phyloP scores from a whole-genome alignment of 2,329 filamentous ascomycete genomes.

The Diaporthe velutina region DNA sequence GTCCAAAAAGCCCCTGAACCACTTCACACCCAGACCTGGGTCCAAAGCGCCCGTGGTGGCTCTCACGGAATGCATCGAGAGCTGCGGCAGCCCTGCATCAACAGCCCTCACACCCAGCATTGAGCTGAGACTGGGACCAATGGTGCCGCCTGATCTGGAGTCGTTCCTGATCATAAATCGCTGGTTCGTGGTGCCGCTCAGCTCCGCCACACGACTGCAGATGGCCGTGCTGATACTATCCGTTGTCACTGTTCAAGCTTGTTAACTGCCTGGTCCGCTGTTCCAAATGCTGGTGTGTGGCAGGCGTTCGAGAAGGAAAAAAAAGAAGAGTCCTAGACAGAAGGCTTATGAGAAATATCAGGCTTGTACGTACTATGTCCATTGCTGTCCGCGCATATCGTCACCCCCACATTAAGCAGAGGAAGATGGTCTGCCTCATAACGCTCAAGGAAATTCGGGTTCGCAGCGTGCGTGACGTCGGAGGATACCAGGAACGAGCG shows the following conservation, averaged over 20 bases:
- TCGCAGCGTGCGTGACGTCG: constrained; percentile 93
- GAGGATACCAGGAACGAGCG: constrained; percentile 93
- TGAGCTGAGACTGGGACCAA: constrained; percentile 90
- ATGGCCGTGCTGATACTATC: constrained; percentile 88
- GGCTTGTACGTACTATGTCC: constrained; percentile 71
- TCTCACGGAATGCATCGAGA: constrained; percentile 94
- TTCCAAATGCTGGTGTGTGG: not conserved
- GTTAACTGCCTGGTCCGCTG: not conserved
- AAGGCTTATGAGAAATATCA: not conserved
- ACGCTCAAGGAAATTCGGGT: constrained; percentile 89
- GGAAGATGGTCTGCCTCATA: constrained; percentile 91
- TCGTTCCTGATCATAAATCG: constrained; percentile 97
- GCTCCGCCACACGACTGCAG: constrained; percentile 82
- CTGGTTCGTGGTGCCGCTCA: constrained; percentile 79
- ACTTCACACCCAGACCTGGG: constrained; percentile 87
- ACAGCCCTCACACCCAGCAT: constrained; percentile 85
- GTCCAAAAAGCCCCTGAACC: constrained; percentile 92
- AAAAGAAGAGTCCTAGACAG: no score
- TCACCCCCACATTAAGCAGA: constrained; percentile 88
- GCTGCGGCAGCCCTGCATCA: constrained; percentile 89
- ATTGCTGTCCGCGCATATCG: constrained; percentile 85
- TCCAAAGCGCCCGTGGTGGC: constrained; percentile 89
- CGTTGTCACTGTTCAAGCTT: constrained; percentile 74
- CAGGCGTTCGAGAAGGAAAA: not conserved
- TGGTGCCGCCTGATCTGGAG: constrained; percentile 87